phyloP scores from a whole-genome alignment of 148 eudicot genomes.

The Silene uniflora region DNA sequence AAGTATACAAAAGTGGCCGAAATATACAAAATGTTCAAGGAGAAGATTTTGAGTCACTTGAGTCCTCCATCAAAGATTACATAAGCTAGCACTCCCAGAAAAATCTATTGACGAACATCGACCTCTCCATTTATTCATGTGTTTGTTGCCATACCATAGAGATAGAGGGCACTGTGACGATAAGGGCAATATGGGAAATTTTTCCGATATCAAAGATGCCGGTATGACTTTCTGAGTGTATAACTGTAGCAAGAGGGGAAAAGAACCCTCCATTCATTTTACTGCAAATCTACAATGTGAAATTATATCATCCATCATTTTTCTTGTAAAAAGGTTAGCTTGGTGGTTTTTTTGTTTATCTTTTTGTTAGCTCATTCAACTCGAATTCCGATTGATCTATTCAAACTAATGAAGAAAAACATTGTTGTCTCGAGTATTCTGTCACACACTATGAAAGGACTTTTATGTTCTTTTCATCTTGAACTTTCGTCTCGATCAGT shows the following conservation, averaged over 20 bases:
- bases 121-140: background rate
- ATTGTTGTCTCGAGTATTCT: background rate
- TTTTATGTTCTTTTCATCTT: background rate
- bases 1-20: constrained; percentile 49
- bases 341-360: constrained; percentile 5
- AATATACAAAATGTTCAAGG: constrained; percentile 40
- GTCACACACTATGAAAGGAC: background rate
- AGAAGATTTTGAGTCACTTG: constrained; percentile 43
- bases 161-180: constrained; percentile 13
- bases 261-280: background rate
- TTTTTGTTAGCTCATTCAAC: background rate
- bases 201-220: background rate
- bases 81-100: constrained; percentile 23
- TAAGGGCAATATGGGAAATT: background rate
- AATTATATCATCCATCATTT: constrained; percentile 12
- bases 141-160: constrained; percentile 2
- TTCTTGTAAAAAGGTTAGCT: constrained; percentile 13
- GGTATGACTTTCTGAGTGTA: constrained; percentile 15
- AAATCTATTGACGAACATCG: constrained; percentile 11
- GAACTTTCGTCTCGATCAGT: background rate
- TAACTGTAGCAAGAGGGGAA: background rate
- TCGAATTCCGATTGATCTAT: constrained; percentile 10
- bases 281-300: background rate
- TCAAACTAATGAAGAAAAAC: background rate
- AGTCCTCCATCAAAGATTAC: constrained; percentile 38